Evolutionary conservation across 345 rosid genomes (phyloP), one percentile per base, ranked within the genome.

Genomic region (Gossypium australe): DNA sequence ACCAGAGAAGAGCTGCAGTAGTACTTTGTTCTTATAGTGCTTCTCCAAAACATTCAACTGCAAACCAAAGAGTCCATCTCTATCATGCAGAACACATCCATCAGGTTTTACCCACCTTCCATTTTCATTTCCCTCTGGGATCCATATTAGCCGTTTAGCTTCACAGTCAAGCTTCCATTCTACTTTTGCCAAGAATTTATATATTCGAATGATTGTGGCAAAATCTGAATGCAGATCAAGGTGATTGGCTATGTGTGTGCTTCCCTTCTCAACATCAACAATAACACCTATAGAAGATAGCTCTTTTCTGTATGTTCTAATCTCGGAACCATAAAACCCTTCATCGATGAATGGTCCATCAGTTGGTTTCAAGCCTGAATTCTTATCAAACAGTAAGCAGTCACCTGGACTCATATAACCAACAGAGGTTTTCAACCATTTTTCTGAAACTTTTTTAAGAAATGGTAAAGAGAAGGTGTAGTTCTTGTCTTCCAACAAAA

Each of bases 341-440:
- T 89, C 91, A 27, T 89, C 92, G 63, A 90, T 84, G 85, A 93
- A 89, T 9, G 94, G 96, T 7, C 98, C 98, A 77, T 93, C 94
- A 14, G 79, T 47, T 24, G 2, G 83, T 77, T 81, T 74, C 79
- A 93, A 24, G 8, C 38, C 79, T 88, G 89, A 89, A 12, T 59
- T 20, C 7, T 78, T 24, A 76, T 85, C 87, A 27, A 86, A 82
- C 67, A 88, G 67, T 59, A 81, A 80, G 85, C 89, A 84, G 64
- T 81, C 69, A 1, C 66, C n/a, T 3, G 94, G 96, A 77, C 84
- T 65, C 57, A 69, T 69, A 68, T 87, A 92, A 74, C 92, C 94
- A 45, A 44, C 75, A 69, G 73, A 67, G 13, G 93, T 87, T 86
- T 82, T 93, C 51, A 93, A 61, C 96, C 94, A 89, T 17, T 80